Evolutionary conservation across 2,329 filamentous ascomycete genomes (phyloP), one percentile per base, ranked within the genome.

Genomic region (Venturia nashicola): DNA sequence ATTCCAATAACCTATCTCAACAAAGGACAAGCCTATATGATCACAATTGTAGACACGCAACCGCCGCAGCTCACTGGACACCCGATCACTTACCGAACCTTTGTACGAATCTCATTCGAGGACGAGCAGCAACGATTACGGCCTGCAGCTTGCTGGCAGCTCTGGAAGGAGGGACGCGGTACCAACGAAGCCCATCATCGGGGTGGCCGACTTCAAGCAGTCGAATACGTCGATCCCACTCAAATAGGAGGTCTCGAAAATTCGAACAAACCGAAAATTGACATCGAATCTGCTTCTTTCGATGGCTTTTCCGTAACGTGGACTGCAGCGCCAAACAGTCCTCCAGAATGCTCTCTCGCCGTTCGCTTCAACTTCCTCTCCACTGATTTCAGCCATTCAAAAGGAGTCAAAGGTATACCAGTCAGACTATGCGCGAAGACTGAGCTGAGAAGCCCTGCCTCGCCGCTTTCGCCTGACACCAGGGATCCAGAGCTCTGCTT

Each of bases 361-460:
- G 90, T 97, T 14, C 89, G 94, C 57, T 99, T 97, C 81, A 99
- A 99, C 77, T 99, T 99, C 72, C 80, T 99, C 0, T 99, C 94
- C 0, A 99, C 94, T 9, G 94, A 99, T 73, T 99, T 97, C 73
- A 97, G 93, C 74, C 94, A 97, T 72, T 97, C 94, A 11, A 99
- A 99, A 72, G 94, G 94, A 57, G 94, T 99, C 60, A 99, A 97
- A 76, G 94, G 94, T 43, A 97, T 97, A 68, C 93, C 94, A 0
- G 92, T 99, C 5, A 82, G 94, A 64, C 82, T 97, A 0, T 97
- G 93, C 74, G 86, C 92, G 16, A 97, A 97, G 76, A 97, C 94
- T 0, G 88, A 89, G 67, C 76, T 86, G 12, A n/a, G 32, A 14
- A 42, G 16, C 9, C 42, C 70, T 1, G 77, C 79, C 12, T 61